Evolutionary conservation across 768 basidiomycete genomes (phyloP).

Genomic region (Termitomyces sp.): DNA sequence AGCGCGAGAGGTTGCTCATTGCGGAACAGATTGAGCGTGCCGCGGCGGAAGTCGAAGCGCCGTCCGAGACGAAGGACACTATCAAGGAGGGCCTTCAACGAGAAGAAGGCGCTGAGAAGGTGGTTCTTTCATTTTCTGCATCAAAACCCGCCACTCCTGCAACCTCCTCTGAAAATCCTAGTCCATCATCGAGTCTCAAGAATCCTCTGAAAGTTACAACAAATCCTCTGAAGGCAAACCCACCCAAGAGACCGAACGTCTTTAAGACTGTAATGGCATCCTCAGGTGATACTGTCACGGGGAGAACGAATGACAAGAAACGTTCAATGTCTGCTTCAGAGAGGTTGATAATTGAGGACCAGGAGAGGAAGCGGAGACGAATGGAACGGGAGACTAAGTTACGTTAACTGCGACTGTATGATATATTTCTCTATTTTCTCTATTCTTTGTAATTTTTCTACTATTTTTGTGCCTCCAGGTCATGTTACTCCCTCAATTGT

Average conservation of each 20-base stretch:
- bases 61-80: constrained; percentile 30
- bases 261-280: constrained; percentile 52
- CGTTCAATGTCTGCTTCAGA: constrained; percentile 80
- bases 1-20: constrained; percentile 85
- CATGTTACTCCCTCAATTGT: not conserved
- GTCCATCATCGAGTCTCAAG: constrained; percentile 45
- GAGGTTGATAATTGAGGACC: constrained; percentile 83
- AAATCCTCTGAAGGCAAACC: constrained; percentile 66
- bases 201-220: constrained; percentile 56
- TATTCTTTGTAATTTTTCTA: constrained; percentile 15
- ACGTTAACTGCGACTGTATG: not conserved
- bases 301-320: constrained; percentile 52
- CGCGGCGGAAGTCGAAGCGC: constrained; percentile 37
- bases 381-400: constrained; percentile 54
- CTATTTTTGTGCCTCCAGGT: constrained; percentile 12
- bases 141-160: constrained; percentile 39
- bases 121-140: constrained; percentile 67
- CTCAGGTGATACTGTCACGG: constrained; percentile 28
- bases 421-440: constrained; percentile 5
- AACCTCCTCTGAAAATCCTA: constrained; percentile 27
- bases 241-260: constrained; percentile 71
- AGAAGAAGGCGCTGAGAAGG: constrained; percentile 68
- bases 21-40: constrained; percentile 94
- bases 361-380: constrained; percentile 80
- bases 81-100: constrained; percentile 64